Evolutionary conservation across 805 yeast species (phyloP).

Genomic region (Kodamaea sagamina): DNA sequence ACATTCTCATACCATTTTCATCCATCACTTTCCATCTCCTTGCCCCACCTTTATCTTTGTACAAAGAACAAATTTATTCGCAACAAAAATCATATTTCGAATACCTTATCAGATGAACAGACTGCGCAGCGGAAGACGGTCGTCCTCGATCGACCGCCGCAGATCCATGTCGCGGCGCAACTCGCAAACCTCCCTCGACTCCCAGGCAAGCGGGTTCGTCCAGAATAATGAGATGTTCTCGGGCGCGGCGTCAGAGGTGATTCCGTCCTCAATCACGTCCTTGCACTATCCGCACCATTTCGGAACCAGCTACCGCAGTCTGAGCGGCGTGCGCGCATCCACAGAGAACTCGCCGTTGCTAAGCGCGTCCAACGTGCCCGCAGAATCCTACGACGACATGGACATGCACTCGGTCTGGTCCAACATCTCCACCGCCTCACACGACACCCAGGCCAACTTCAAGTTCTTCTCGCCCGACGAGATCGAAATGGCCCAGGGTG

Average conservation of each 20-base stretch:
- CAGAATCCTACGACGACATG: slow-evolving; percentile 20
- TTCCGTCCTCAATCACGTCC: slow-evolving; percentile 76
- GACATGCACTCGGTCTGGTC: slow-evolving; percentile 39
- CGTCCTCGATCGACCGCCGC: slow-evolving; percentile 14
- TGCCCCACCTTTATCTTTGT: too few relatives aligned
- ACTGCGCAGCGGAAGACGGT: slow-evolving; percentile 20
- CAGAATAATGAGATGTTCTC: slow-evolving; percentile 71
- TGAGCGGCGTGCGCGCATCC: slow-evolving; percentile 20
- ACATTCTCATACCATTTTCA: too few relatives aligned
- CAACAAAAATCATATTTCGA: too few relatives aligned
- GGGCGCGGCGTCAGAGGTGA: slow-evolving; percentile 74
- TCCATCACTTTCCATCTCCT: too few relatives aligned
- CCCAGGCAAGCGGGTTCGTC: slow-evolving; percentile 25
- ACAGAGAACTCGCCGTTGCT: slow-evolving; percentile 41
- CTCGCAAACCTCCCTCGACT: slow-evolving; percentile 37
- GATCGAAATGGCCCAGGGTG: slow-evolving; percentile 83
- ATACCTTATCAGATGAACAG: too few relatives aligned
- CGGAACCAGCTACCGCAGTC: slow-evolving; percentile 17
- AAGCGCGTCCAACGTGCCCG: slow-evolving; percentile 16
- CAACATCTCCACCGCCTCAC: slow-evolving; percentile 37
- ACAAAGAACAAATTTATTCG: neutral
- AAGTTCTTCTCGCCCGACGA: slow-evolving; percentile 82
- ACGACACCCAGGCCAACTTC: slow-evolving; percentile 51
- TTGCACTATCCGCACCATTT: slow-evolving; percentile 71
- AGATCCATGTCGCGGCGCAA: slow-evolving; percentile 30